Conservation (phyloP, 495 filamentous ascomycete genomes). For the Bryoglossum gracile region DNA sequence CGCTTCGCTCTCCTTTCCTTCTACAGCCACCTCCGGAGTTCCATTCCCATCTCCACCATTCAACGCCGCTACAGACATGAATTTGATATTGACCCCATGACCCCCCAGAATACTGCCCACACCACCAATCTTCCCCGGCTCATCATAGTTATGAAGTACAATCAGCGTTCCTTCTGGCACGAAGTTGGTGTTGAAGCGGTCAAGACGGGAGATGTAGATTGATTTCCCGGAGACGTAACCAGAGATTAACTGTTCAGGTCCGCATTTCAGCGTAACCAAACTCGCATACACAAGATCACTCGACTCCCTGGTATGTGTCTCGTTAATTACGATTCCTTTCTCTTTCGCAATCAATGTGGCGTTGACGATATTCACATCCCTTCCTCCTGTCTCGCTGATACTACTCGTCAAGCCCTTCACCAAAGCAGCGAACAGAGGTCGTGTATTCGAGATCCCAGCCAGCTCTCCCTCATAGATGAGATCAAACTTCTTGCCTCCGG, state of each 20-base stretch:
- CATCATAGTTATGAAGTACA: constrained; percentile 63
- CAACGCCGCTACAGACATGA: constrained; percentile 57
- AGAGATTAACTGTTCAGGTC: constrained; percentile 47
- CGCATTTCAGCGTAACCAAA: constrained; percentile 48
- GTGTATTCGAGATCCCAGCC: constrained; percentile 53
- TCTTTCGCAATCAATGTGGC: constrained; percentile 60
- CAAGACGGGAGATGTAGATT: constrained; percentile 57
- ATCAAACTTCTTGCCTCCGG: constrained; percentile 54
- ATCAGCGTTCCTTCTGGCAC: constrained; percentile 56
- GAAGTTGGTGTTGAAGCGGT: constrained; percentile 56
- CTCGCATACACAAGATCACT: constrained; percentile 46
- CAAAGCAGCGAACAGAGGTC: constrained; percentile 61
- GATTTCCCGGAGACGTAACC: constrained; percentile 53
- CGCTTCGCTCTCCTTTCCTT: constrained; percentile 11
- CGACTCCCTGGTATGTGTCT: constrained; percentile 49
- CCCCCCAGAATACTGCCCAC: constrained; percentile 56
- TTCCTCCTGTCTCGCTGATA: constrained; percentile 48
- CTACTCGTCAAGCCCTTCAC: constrained; percentile 58
- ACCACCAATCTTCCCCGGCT: constrained; percentile 65
- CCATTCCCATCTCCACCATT: constrained; percentile 30
- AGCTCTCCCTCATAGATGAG: constrained; percentile 62
- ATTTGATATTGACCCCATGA: constrained; percentile 60
- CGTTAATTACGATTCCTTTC: constrained; percentile 61
- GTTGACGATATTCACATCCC: constrained; percentile 70
- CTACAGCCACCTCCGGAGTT: constrained; percentile 24